phyloP scores from a whole-genome alignment of 805 yeast genomes.

The Pichia insulana region DNA sequence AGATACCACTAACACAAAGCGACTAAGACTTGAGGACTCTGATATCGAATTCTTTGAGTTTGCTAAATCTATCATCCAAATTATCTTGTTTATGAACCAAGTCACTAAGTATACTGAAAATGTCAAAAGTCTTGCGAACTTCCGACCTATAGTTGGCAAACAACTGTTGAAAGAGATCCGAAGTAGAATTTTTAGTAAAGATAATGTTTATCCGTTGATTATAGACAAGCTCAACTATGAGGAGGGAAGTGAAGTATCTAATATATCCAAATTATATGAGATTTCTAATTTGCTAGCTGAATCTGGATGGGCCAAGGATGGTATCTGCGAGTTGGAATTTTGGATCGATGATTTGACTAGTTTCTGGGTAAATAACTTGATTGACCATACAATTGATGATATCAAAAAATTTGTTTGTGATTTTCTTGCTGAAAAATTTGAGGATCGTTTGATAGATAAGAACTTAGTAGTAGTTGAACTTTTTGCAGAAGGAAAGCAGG shows the following conservation, averaged over 20 bases:
- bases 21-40: conserved; percentile 3
- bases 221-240: conserved; percentile 16
- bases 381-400: conserved; percentile 20
- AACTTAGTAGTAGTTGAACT: conserved; percentile 2
- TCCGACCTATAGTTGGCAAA: conserved; percentile 17
- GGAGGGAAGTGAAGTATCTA: conserved; percentile 4
- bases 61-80: conserved; percentile 15
- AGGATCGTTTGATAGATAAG: conserved; percentile 6
- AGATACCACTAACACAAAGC: conserved; percentile 4
- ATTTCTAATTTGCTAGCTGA: conserved; percentile 19
- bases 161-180: conserved; percentile 16
- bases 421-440: conserved; percentile 10
- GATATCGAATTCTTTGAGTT: conserved; percentile 2
- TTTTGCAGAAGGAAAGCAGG: not conserved
- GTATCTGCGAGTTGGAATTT: conserved; percentile 25
- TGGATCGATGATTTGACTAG: conserved; percentile 26
- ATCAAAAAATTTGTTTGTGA: conserved; percentile 18
- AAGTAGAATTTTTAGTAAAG: conserved; percentile 16
- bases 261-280: conserved; percentile 10
- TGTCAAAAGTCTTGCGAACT: conserved; percentile 9
- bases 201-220: conserved; percentile 22
- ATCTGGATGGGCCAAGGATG: conserved; percentile 24
- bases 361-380: conserved; percentile 23
- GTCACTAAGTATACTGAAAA: conserved; percentile 3
- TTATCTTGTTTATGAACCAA: conserved; percentile 20